Evolutionary conservation across 2,329 filamentous ascomycete species (phyloP), one percentile per base, ranked within the genome.

Genomic region (Sodiomyces alkalinus): DNA sequence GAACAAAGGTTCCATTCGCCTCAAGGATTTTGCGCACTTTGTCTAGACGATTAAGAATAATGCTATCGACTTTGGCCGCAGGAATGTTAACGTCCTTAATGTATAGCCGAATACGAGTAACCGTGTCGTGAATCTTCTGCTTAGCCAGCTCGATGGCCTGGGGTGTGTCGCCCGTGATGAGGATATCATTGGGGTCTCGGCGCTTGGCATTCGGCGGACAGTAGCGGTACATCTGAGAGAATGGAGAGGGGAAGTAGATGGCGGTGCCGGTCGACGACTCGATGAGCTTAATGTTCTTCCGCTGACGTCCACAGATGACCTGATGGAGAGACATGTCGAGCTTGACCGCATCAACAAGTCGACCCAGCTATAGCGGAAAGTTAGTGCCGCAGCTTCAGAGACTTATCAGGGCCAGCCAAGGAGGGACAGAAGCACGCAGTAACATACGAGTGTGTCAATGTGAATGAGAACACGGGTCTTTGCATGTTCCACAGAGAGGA

Each of bases 1-100:
- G 69, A 41, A 98, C 83, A 52, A 92, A 93, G 6, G 87, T 92
- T 20, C 87, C 90, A 46, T 96, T 96, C 31, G 79, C 79, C 49
- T 98, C 90, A 55, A 94, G 87, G 39, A 98, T 93, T 62, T 93
- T 94, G 46, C 86, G 82, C 33, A 98, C 83, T 54, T 96, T 96
- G 54, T 96, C 87, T 43, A 96, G 64, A 16, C 90, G 79, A 42
- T 80, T 80, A 19, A 96, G 72, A 33, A 98, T 55, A 41, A 98
- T 87, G 49, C 79, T 92, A 53, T 98, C 90, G 37, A 96, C 83
- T 59, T 98, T 98, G 49, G 80, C 80, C 18, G 82, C 71, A 26
- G 86, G 80, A 34, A 98, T 79, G 39, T 80, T 73, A 23, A 92
- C 83, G 48, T 94, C 86, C 56, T 98, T 98, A 46, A 92, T 77